phyloP scores from a whole-genome alignment of 2,329 filamentous ascomycete genomes.

The Diaporthe longicolla region DNA sequence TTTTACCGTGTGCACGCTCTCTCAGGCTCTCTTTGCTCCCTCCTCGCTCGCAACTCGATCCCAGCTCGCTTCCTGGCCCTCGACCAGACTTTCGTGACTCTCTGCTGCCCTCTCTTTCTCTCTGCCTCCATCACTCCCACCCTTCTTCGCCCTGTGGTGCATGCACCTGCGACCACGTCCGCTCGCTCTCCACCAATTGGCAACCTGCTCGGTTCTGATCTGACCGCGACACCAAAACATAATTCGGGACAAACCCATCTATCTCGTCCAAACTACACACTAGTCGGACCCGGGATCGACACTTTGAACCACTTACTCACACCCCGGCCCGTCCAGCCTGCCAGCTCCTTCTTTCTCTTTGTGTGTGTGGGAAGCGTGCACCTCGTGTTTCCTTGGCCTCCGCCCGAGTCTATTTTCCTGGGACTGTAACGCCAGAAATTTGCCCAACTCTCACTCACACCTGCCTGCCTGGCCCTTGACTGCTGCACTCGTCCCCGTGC shows the following conservation, averaged over 20 bases:
- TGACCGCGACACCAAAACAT: conserved; percentile 32
- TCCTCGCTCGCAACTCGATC: conserved; percentile 21
- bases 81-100: conserved; percentile 26
- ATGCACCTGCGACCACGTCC: conserved; percentile 31
- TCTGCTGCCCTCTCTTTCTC: background rate
- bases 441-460: background rate
- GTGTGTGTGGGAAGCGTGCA: conserved; percentile 14
- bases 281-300: conserved; percentile 28
- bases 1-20: conserved; percentile 24
- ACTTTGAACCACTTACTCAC: conserved; percentile 1
- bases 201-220: conserved; percentile 25
- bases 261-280: conserved; percentile 1
- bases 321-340: conserved; percentile 22
- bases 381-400: conserved; percentile 18
- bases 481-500: conserved; percentile 19
- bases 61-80: conserved; percentile 22
- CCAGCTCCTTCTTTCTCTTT: conserved; percentile 27
- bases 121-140: conserved; percentile 6
- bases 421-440: conserved; percentile 18
- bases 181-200: conserved; percentile 34
- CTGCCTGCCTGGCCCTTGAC: background rate
- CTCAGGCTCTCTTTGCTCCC: background rate
- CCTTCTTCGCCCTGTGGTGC: background rate
- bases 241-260: conserved; percentile 28
- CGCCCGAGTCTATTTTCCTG: conserved; percentile 17